These are phyloP conservation scores for Spizellomyces punctatus DNA, from an alignment of 192 early-diverging fungal genomes.

Conservation along the genomic window DNA sequence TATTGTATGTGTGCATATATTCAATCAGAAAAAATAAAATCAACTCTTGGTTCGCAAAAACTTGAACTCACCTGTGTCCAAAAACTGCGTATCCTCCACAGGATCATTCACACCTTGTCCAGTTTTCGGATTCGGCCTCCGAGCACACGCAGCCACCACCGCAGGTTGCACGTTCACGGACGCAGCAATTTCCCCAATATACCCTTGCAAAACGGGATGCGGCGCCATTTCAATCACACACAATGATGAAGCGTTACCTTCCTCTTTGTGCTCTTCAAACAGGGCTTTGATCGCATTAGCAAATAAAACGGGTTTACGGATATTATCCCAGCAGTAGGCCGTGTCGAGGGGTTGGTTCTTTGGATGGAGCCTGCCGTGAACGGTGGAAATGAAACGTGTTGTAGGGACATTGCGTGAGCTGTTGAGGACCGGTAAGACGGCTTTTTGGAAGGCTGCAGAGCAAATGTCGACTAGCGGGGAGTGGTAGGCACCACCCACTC, in stretches of 20 bases:
- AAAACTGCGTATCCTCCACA: no score
- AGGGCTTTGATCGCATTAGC: constrained; percentile 16
- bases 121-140: not conserved
- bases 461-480: no score
- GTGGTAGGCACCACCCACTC: no score
- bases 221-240: constrained; percentile 32
- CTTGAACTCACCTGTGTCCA: no score
- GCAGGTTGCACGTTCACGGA: not conserved
- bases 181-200: constrained; percentile 28
- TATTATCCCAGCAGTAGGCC: constrained; percentile 33
- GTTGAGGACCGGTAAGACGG: no score
- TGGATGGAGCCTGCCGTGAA: not conserved
- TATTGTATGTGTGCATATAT: no score
- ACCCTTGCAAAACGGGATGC: constrained; percentile 34
- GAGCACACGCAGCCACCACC: not conserved
- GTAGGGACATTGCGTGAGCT: not conserved
- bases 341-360: not conserved
- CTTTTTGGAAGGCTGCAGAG: no score
- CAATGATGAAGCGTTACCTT: not conserved
- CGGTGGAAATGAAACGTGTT: constrained; percentile 30
- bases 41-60: no score
- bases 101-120: no score
- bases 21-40: no score
- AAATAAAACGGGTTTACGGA: constrained; percentile 34
- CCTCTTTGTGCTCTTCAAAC: constrained; percentile 1